A percentile compares a stretch with the other conserved stretches of the same genome.
Conservation (phyloP, 2,329 filamentous ascomycete species). For the Mollisiaceae sp. region DNA sequence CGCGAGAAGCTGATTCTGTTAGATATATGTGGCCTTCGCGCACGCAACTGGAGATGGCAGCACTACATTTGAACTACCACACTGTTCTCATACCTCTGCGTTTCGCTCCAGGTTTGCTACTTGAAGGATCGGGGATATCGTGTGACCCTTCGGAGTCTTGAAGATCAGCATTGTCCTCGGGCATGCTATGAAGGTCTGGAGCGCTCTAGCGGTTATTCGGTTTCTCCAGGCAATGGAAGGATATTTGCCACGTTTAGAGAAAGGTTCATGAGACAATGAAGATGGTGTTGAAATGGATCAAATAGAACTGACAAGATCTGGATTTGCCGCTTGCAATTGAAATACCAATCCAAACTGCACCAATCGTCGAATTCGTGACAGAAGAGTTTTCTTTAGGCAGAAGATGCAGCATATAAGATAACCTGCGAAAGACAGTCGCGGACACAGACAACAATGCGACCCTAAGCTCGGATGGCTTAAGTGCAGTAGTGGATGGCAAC, state of each 20-base stretch:
- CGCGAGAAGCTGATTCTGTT: slow-evolving; percentile 38
- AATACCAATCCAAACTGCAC: neutral
- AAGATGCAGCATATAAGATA: slow-evolving; percentile 11
- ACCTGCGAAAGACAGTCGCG: slow-evolving; percentile 12
- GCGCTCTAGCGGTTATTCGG: neutral
- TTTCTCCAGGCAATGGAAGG: neutral
- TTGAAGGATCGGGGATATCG: slow-evolving; percentile 11
- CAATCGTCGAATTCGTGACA: neutral
- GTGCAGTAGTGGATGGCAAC: neutral
- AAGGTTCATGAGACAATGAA: neutral
- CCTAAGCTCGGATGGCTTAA: slow-evolving; percentile 11
- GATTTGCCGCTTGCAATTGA: neutral
- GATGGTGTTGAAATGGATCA: neutral
- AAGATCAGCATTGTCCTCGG: slow-evolving; percentile 23
- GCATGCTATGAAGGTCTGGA: slow-evolving; percentile 19
- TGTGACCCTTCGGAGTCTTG: slow-evolving; percentile 17
- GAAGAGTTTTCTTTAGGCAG: slow-evolving; percentile 2
- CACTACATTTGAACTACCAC: slow-evolving; percentile 2
- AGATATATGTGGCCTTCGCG: slow-evolving; percentile 11
- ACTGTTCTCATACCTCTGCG: slow-evolving; percentile 35
- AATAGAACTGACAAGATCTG: slow-evolving; percentile 2
- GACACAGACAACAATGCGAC: slow-evolving; percentile 17
- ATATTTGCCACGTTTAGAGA: neutral
- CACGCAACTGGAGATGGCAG: neutral
- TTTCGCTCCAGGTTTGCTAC: slow-evolving; percentile 31